phyloP scores from a whole-genome alignment of 164 flowering plant genomes.

The Magnolia changhungtana region DNA sequence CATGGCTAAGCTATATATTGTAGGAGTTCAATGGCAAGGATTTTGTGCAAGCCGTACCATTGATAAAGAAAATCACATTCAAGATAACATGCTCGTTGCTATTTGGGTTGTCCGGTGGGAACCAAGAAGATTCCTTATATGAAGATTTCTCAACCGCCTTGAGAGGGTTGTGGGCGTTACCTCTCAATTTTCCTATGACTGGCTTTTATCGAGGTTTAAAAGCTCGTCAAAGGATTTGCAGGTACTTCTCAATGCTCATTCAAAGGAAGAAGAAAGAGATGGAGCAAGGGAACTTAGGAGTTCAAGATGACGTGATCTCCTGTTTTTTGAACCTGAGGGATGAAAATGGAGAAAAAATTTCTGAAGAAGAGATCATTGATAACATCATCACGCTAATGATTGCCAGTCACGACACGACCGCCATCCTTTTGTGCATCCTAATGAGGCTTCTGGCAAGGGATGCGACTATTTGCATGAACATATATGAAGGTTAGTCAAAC shows the following conservation, averaged over 20 bases:
- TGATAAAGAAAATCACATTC: constrained; percentile 20
- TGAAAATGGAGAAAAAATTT: constrained; percentile 12
- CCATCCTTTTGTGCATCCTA: neutral
- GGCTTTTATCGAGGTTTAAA: constrained; percentile 3
- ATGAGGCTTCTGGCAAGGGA: neutral
- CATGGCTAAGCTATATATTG: neutral
- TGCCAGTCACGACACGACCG: neutral
- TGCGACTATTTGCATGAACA: neutral
- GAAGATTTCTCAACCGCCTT: constrained; percentile 13
- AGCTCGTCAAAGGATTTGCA: constrained; percentile 17
- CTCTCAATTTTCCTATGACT: constrained; percentile 21
- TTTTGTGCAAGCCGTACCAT: constrained; percentile 1
- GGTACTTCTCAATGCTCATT: constrained; percentile 8
- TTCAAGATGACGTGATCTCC: constrained; percentile 14
- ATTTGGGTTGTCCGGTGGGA: constrained; percentile 13
- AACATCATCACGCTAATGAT: neutral
- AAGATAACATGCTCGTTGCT: constrained; percentile 13
- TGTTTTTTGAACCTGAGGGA: constrained; percentile 8
- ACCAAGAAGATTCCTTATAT: constrained; percentile 8
- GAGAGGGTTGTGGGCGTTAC: constrained; percentile 17
- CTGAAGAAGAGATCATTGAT: constrained; percentile 13
- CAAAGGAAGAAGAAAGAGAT: constrained; percentile 11
- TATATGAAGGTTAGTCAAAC: neutral
- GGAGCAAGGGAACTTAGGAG: constrained; percentile 4
- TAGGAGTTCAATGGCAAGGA: constrained; percentile 13